Base-by-base conservation (phyloP, 73 alveolate species). In the Symbiodinium pilosum region DNA sequence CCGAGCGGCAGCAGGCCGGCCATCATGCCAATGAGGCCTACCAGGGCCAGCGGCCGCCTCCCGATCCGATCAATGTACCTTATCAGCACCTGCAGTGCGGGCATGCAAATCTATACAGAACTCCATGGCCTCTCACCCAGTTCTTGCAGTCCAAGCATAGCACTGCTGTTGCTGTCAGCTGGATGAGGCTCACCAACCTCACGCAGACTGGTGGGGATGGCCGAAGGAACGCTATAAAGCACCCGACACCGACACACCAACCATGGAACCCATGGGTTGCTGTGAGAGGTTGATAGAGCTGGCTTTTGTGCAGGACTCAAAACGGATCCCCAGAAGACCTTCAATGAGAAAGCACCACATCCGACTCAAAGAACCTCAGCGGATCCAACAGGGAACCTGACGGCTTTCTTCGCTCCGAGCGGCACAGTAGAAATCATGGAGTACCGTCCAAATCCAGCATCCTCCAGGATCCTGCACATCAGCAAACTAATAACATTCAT, bases 101-200 rank as follows among this genome's bases (percentile, higher is more conserved):
- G n/a, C n/a, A n/a, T n/a, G n/a, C n/a, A n/a, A n/a, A n/a, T n/a
- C n/a, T n/a, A n/a, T n/a, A n/a, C n/a, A n/a, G n/a, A n/a, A n/a
- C n/a, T n/a, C n/a, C n/a, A n/a, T n/a, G n/a, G n/a, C n/a, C n/a
- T n/a, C 40, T 34, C 89, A 38, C 24, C 64, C 69, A 34, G 86
- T 26, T 4, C 42, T 9, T 28, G 41, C 26, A 4, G 52, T n/a
- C 87, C 51, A 68, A 43, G 97, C 42, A 26, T 26, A 36, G 44
- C 47, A n/a, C 97, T 8, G 97, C 97, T 16, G 97, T 91, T 44
- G 97, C 97, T 64, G 84, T 32, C 26, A 91, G 97, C 40, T 91
- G 97, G 84, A 91, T 91, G 56, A 26, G 14, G 34, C 97, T 91
- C 40, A 91, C 97, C 32, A 91, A 30, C 81, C 77, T 64, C 77